phyloP scores from a whole-genome alignment of 2,329 filamentous ascomycete species.

The Arthrinium puccinioides region DNA sequence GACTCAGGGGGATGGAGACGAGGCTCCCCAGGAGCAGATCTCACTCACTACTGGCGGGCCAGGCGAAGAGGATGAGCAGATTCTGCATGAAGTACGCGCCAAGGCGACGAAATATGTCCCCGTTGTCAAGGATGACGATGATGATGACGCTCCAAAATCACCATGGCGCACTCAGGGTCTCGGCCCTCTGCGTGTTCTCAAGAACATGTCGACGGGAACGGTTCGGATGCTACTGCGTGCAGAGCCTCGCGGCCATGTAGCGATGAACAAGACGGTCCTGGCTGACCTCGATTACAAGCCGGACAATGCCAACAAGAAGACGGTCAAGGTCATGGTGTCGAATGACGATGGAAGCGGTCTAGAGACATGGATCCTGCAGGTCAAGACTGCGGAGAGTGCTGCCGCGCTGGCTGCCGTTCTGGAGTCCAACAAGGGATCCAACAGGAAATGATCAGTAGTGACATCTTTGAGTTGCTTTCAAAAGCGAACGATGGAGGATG shows the following conservation, averaged over 20 bases:
- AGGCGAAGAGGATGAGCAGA: slow-evolving; percentile 65
- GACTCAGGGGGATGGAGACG: slow-evolving; percentile 34
- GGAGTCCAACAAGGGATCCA: slow-evolving; percentile 48
- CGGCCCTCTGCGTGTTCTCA: slow-evolving; percentile 65
- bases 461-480: too few relatives aligned
- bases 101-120: slow-evolving; percentile 59
- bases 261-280: slow-evolving; percentile 63
- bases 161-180: slow-evolving; percentile 65
- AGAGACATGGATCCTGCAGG: slow-evolving; percentile 65
- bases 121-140: slow-evolving; percentile 29
- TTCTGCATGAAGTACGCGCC: slow-evolving; percentile 62
- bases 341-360: slow-evolving; percentile 51
- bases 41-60: slow-evolving; percentile 60
- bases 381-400: slow-evolving; percentile 50
- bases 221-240: slow-evolving; percentile 64
- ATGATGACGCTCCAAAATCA: slow-evolving; percentile 41
- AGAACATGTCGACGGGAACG: slow-evolving; percentile 61
- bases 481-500: too few relatives aligned
- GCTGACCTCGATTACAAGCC: slow-evolving; percentile 55
- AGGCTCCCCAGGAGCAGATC: slow-evolving; percentile 59
- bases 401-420: slow-evolving; percentile 42
- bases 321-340: slow-evolving; percentile 50
- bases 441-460: slow-evolving; percentile 47
- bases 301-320: slow-evolving; percentile 39
- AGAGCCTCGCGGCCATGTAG: slow-evolving; percentile 67